Evolutionary conservation across 371 early-diverging fungal genomes (phyloP).

Genomic region (Syncephalastrum racemosum): DNA sequence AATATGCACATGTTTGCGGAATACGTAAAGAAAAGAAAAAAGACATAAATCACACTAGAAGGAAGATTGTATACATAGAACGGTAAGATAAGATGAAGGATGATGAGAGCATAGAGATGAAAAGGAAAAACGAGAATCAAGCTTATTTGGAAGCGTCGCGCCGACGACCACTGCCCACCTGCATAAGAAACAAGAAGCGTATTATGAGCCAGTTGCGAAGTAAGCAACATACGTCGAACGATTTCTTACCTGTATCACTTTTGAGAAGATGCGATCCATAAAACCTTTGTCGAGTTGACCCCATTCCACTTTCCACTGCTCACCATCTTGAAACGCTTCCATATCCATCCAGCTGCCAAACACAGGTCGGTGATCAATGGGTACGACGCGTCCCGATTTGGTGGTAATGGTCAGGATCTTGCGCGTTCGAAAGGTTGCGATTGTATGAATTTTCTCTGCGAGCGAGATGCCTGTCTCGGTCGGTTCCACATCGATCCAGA

Average conservation of each 20-base stretch:
- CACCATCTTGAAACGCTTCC: slow-evolving; percentile 42
- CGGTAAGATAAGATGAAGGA: too few relatives aligned
- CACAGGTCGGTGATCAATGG: slow-evolving; percentile 35
- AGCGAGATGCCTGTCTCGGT: slow-evolving; percentile 44
- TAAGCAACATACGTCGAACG: neutral
- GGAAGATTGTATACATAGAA: too few relatives aligned
- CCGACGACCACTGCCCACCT: too few relatives aligned
- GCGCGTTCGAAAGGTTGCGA: slow-evolving; percentile 51
- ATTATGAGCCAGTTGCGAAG: too few relatives aligned
- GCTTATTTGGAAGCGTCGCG: too few relatives aligned
- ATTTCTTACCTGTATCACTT: slow-evolving; percentile 35
- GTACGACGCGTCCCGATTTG: slow-evolving; percentile 38
- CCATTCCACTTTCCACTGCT: slow-evolving; percentile 48
- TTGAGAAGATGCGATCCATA: slow-evolving; percentile 33
- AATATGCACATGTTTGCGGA: too few relatives aligned
- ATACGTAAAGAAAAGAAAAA: too few relatives aligned
- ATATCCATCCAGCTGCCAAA: slow-evolving; percentile 49
- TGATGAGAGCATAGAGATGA: too few relatives aligned
- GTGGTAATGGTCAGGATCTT: slow-evolving; percentile 43
- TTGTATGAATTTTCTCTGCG: slow-evolving; percentile 46
- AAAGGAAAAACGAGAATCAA: too few relatives aligned
- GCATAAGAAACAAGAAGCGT: too few relatives aligned
- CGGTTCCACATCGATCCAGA: slow-evolving; percentile 49
- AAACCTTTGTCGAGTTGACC: slow-evolving; percentile 37
- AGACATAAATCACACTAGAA: too few relatives aligned